Evolutionary conservation across 225 moss, liverwort and hornwort genomes (phyloP).

Genomic region (Physcomitrellopsis africana): DNA sequence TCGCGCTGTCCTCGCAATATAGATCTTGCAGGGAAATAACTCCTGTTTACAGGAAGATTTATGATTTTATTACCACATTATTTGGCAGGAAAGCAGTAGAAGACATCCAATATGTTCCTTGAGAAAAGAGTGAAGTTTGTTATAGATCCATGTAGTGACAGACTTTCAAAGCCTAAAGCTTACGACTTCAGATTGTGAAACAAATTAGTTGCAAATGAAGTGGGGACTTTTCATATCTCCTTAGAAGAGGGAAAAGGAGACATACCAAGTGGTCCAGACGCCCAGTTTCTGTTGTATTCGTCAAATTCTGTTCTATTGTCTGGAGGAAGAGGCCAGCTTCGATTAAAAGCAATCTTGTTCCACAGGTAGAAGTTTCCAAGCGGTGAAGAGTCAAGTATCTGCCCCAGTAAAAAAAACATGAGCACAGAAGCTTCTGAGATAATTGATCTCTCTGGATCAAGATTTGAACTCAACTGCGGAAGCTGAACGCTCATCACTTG

Average conservation of each 20-base stretch:
- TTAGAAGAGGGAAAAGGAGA: neutral
- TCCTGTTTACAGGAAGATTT: slow-evolving; percentile 43
- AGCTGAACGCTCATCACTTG: neutral
- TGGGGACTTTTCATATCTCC: neutral
- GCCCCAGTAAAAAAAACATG: slow-evolving; percentile 17
- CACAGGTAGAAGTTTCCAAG: slow-evolving; percentile 73
- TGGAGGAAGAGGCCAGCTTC: slow-evolving; percentile 49
- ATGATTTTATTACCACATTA: neutral
- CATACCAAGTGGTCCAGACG: slow-evolving; percentile 71
- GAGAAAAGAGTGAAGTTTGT: neutral
- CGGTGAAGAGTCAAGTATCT: slow-evolving; percentile 78
- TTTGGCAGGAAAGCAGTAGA: neutral
- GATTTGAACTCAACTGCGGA: neutral
- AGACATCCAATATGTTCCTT: neutral
- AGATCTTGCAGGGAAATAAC: slow-evolving; percentile 70
- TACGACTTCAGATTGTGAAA: neutral
- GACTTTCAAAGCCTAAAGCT: neutral
- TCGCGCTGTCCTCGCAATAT: slow-evolving; percentile 67
- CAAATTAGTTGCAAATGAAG: neutral
- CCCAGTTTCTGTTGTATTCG: slow-evolving; percentile 54
- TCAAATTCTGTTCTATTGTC: slow-evolving; percentile 53
- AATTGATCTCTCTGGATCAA: too few species aligned
- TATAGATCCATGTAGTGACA: neutral
- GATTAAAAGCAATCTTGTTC: slow-evolving; percentile 45
- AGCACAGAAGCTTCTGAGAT: neutral